A percentile compares a stretch with the other conserved stretches of the same genome.
Evolutionary conservation across 495 filamentous ascomycete genomes (phyloP).

Genomic region (Talaromyces proteolyticus): DNA sequence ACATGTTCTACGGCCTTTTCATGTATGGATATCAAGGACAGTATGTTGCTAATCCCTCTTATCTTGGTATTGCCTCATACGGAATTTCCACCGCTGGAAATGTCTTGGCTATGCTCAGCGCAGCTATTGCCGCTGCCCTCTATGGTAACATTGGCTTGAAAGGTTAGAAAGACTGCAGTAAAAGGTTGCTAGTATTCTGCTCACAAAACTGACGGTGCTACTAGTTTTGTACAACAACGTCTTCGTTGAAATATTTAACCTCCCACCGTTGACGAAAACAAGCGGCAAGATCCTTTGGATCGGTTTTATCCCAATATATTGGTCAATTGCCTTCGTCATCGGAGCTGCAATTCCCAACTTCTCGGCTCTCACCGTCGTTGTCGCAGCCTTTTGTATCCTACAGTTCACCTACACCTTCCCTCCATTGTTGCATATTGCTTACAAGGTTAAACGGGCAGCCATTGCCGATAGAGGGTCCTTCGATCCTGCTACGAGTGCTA

Average conservation of each 20-base stretch:
- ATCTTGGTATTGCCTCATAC: conserved; percentile 43
- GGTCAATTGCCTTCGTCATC: conserved; percentile 44
- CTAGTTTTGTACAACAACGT: conserved; percentile 43
- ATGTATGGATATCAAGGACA: conserved; percentile 53
- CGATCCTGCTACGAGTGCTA: conserved; percentile 31
- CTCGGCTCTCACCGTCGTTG: conserved; percentile 33
- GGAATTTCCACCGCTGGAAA: conserved; percentile 49
- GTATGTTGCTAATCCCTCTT: conserved; percentile 39
- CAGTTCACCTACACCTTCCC: conserved; percentile 47
- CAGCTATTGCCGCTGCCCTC: conserved; percentile 48
- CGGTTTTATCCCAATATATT: conserved; percentile 47
- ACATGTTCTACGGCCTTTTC: conserved; percentile 54
- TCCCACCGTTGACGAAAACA: conserved; percentile 37
- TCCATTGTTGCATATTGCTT: conserved; percentile 34
- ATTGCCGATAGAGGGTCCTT: conserved; percentile 35
- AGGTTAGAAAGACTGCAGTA: conserved; percentile 24
- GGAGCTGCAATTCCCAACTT: conserved; percentile 40
- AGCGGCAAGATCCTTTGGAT: conserved; percentile 46
- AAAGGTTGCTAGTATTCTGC: neutral
- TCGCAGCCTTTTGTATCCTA: conserved; percentile 40
- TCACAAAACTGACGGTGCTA: conserved; percentile 8
- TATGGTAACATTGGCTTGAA: conserved; percentile 60
- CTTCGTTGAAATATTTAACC: conserved; percentile 41
- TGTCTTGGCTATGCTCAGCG: conserved; percentile 43
- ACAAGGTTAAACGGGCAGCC: conserved; percentile 33